Evolutionary conservation across 345 rosid species (phyloP).

Genomic region (Gynandropsis gynandra): DNA sequence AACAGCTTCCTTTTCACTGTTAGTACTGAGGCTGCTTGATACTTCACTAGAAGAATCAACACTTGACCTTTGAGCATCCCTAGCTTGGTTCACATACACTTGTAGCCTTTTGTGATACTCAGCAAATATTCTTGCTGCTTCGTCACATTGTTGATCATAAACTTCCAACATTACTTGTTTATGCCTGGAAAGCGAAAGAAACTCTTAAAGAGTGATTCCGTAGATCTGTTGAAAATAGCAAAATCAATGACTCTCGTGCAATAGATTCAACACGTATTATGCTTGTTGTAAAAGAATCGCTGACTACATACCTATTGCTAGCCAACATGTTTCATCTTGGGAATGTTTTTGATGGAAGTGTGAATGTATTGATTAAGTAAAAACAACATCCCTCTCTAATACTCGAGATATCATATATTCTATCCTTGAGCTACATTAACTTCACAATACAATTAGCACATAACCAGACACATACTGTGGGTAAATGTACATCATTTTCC

Average conservation of each 20-base stretch:
- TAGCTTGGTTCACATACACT: constrained; percentile 60
- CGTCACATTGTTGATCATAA: constrained; percentile 73
- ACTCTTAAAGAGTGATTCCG: not conserved
- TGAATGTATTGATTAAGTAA: constrained; percentile 2
- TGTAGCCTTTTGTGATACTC: constrained; percentile 65
- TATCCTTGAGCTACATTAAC: not conserved
- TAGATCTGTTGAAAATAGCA: constrained; percentile 1
- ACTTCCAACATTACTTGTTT: constrained; percentile 70
- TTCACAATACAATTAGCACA: not conserved
- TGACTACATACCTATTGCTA: not conserved
- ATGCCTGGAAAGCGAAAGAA: constrained; percentile 42
- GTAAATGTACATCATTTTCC: not conserved
- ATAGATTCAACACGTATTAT: not conserved
- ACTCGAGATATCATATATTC: not conserved
- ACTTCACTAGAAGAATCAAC: constrained; percentile 48
- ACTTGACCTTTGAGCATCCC: constrained; percentile 63
- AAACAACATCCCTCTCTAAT: not conserved
- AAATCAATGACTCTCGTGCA: not conserved
- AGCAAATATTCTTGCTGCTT: constrained; percentile 66
- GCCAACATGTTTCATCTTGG: not conserved
- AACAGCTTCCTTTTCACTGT: constrained; percentile 65
- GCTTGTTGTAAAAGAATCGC: not conserved
- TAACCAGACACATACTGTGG: not conserved
- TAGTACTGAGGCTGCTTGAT: constrained; percentile 37
- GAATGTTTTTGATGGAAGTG: constrained; percentile 1